Conservation (phyloP, 352 stramenopile species). For the Lagenidium giganteum region DNA sequence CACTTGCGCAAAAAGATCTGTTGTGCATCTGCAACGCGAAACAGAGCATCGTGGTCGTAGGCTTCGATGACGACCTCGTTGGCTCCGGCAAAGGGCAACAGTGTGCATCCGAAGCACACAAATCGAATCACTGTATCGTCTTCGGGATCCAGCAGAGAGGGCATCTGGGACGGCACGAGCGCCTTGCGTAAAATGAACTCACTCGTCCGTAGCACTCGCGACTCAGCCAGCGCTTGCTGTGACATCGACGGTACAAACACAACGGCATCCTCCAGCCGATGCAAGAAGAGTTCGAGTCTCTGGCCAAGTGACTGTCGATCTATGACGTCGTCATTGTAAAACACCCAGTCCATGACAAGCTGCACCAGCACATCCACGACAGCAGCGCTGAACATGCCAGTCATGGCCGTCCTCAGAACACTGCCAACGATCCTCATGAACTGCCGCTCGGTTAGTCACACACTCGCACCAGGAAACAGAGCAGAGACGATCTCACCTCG, state of each 20-base stretch:
- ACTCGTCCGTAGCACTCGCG: conserved; percentile 25
- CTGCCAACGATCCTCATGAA: conserved; percentile 15
- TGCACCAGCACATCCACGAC: conserved; percentile 21
- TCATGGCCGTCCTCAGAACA: conserved; percentile 34
- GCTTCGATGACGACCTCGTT: conserved; percentile 32
- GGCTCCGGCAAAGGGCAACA: conserved; percentile 26
- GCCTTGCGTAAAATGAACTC: conserved; percentile 61
- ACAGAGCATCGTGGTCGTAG: conserved; percentile 16
- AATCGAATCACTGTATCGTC: conserved; percentile 16
- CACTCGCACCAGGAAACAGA: neutral
- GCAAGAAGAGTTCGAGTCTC: too few species aligned
- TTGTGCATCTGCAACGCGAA: conserved; percentile 16
- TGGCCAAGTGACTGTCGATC: too few species aligned
- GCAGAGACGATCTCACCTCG: neutral
- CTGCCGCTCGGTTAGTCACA: too few species aligned
- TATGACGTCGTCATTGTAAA: too few species aligned
- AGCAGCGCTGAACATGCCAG: conserved; percentile 26
- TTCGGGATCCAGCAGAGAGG: conserved; percentile 14
- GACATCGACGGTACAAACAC: conserved; percentile 28
- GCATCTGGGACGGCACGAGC: conserved; percentile 35
- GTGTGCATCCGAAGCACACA: conserved; percentile 32
- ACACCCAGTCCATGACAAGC: conserved; percentile 55
- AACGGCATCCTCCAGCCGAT: too few species aligned
- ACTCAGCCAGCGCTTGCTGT: conserved; percentile 22
- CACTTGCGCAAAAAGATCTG: conserved; percentile 26